phyloP scores from a whole-genome alignment of 2,329 filamentous ascomycete species.

The Cladosporium cucumerinum region DNA sequence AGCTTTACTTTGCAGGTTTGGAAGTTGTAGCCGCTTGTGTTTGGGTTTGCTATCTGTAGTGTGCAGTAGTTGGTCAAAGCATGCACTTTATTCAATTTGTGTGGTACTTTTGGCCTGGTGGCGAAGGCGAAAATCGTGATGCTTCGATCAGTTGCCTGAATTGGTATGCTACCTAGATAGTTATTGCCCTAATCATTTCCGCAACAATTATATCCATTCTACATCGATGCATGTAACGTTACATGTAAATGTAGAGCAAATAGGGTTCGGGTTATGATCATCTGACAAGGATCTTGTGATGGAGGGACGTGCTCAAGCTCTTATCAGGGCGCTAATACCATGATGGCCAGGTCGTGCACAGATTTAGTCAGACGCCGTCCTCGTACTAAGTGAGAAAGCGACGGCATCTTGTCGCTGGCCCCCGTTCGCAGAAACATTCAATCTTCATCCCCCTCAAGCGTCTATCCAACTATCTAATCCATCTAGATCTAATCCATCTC shows the following conservation, averaged over 20 bases:
- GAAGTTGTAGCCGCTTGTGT: neutral
- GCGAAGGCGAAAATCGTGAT: neutral
- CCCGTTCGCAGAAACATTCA: neutral
- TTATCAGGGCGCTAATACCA: neutral
- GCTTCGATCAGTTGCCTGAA: no score
- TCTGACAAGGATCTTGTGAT: neutral
- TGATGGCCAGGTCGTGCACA: neutral
- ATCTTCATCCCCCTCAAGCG: neutral
- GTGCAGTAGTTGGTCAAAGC: neutral
- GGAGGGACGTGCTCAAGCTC: neutral
- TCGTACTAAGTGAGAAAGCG: neutral
- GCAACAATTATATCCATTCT: neutral
- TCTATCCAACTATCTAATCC: slow-evolving; percentile 11
- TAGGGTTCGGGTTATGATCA: neutral
- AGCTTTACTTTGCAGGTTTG: neutral
- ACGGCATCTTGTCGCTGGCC: neutral
- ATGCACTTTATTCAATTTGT: neutral
- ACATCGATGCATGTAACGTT: no score
- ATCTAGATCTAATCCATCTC: slow-evolving; percentile 15
- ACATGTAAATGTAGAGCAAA: neutral
- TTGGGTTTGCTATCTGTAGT: neutral
- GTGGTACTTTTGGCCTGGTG: neutral
- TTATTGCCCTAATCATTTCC: neutral
- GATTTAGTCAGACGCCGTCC: neutral
- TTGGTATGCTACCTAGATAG: no score